Percentiles rank a stretch among this genome's conserved stretches.
These are phyloP conservation scores for Phytophthora citricola DNA, from an alignment of 352 stramenopile genomes.

Conservation along the genomic window DNA sequence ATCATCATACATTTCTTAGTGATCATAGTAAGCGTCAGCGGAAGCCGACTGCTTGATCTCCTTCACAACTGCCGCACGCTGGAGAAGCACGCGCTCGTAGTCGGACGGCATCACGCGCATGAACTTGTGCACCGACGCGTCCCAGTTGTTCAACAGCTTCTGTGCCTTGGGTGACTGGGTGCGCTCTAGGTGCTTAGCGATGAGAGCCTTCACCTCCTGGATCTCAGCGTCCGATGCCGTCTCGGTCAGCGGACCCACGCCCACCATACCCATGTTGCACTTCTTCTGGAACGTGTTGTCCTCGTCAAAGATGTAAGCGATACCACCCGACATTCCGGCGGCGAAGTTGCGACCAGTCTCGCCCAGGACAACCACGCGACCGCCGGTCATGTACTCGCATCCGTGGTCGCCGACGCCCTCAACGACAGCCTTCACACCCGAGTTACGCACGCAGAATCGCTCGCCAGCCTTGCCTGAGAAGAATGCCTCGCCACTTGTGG, in stretches of 20 bases:
- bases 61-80: slow-evolving; percentile 44
- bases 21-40: slow-evolving; percentile 26
- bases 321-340: slow-evolving; percentile 96
- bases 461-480: slow-evolving; percentile 96
- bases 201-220: slow-evolving; percentile 84
- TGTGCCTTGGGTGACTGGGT: slow-evolving; percentile 90
- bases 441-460: slow-evolving; percentile 97
- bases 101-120: slow-evolving; percentile 75
- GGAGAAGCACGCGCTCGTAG: slow-evolving; percentile 68
- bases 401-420: slow-evolving; percentile 97
- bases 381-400: slow-evolving; percentile 99
- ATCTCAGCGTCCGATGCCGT: slow-evolving; percentile 76
- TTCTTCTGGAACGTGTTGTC: slow-evolving; percentile 91
- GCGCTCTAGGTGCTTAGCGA: slow-evolving; percentile 89
- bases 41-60: slow-evolving; percentile 38
- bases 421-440: slow-evolving; percentile 94
- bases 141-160: slow-evolving; percentile 92
- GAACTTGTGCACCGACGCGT: slow-evolving; percentile 58
- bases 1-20: slow-evolving; percentile 35
- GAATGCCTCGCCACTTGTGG: slow-evolving; percentile 94
- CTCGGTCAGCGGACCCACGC: slow-evolving; percentile 67
- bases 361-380: slow-evolving; percentile 93
- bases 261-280: slow-evolving; percentile 98
- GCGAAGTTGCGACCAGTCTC: slow-evolving; percentile 96
- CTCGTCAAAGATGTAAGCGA: slow-evolving; percentile 97